Base-by-base conservation (phyloP, 1,284 basidiomycete genomes). In the Cryptococcus sp. region DNA sequence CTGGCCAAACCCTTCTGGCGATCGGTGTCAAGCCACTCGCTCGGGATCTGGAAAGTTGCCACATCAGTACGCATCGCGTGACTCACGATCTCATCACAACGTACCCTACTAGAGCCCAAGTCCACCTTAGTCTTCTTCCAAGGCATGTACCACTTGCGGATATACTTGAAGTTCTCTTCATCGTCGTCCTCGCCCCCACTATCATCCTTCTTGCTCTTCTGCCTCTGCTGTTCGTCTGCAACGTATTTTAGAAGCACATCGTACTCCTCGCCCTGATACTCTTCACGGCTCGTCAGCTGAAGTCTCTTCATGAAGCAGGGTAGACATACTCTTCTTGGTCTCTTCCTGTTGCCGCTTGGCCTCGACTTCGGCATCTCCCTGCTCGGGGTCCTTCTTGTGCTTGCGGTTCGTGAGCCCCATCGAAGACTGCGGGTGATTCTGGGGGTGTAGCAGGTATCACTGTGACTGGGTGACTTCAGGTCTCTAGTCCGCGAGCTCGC, bases 1-100 rank as follows among this genome's bases (percentile, higher is more conserved):
- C 79, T 75, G 39, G 69, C 66, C 52, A 83, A 59, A 61, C 82
- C 82, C 57, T 78, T 71, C 37, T 61, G 59, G 63, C 80, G 71
- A 60, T 82, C 79, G 15, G 82, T 82, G 58, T 81, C 73, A 54
- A 83, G 78, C 80, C 79, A 79, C 55, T 72, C 70, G 15, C 64
- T 61, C 44, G 79, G 79, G 15, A 77, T 66, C 68, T 71, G 45
- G n/a, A 47, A 0, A n/a, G n/a, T n/a, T n/a, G n/a, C n/a, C 24
- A 33, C 28, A 5, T 33, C 9, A 9, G 28, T 33, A 33, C 28
- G 5, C 9, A 4, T 33, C 28, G 28, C 28, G 28, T 33, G 28
- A 9, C 28, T 33, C 28, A 9, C 28, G 48, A 7, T 35, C 21
- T n/a, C 36, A 39, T 33, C 45, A 11, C 18, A 24, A 62, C 62